Conservation (phyloP, 2,329 filamentous ascomycete genomes). For the Elsinoe necatrix region DNA sequence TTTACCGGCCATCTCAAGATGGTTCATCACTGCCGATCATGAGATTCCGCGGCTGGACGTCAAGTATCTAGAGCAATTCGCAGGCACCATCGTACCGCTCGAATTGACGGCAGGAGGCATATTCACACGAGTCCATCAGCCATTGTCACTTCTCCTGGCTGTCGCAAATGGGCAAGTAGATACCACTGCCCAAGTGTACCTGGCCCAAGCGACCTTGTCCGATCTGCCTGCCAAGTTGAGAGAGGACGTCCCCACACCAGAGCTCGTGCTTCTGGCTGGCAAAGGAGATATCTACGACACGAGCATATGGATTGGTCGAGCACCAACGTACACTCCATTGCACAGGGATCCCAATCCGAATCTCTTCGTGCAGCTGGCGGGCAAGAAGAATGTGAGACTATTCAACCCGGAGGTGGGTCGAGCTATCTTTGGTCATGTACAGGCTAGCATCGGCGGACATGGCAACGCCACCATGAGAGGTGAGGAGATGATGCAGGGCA, state of each 20-base stretch:
- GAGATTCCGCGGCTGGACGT: conserved; percentile 29
- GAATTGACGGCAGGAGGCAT: conserved; percentile 44
- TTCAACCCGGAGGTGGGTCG: conserved; percentile 57
- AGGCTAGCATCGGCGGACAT: conserved; percentile 32
- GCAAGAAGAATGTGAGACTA: conserved; percentile 64
- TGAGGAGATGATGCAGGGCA: conserved; percentile 84
- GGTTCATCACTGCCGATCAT: conserved; percentile 42
- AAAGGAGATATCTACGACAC: conserved; percentile 79
- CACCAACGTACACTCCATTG: conserved; percentile 81
- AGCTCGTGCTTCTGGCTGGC: conserved; percentile 53
- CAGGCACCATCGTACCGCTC: conserved; percentile 47
- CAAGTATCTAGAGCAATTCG: conserved; percentile 39
- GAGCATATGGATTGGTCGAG: conserved; percentile 79
- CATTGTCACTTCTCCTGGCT: conserved; percentile 57
- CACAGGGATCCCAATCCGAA: conserved; percentile 95
- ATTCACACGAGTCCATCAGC: conserved; percentile 53
- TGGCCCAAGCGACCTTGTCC: conserved; percentile 69
- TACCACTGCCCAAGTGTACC: conserved; percentile 52
- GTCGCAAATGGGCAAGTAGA: conserved; percentile 25
- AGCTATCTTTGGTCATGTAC: conserved; percentile 52
- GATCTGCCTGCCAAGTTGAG: conserved; percentile 57
- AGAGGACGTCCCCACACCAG: conserved; percentile 59
- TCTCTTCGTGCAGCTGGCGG: conserved; percentile 73
- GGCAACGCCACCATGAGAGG: conserved; percentile 53
- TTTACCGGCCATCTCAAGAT: conserved; percentile 49